Evolutionary conservation across 148 eudicot species (phyloP).

Genomic region (Cornus kousa): DNA sequence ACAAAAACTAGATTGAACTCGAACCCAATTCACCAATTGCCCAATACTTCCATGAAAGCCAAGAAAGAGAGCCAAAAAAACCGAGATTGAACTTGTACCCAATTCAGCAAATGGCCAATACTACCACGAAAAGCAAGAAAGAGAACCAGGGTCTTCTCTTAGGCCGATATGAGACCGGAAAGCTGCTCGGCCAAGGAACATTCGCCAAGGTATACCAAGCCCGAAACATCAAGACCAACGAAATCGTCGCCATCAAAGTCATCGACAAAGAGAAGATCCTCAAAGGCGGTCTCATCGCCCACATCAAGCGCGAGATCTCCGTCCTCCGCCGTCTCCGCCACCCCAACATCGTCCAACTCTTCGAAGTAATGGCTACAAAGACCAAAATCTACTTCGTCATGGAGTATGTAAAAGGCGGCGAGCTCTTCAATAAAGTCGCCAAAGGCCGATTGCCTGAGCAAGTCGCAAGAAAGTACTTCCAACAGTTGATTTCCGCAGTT

Average conservation of each 20-base stretch:
- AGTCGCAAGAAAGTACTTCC: slow-evolving; percentile 55
- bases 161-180: slow-evolving; percentile 31
- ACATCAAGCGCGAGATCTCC: slow-evolving; percentile 36
- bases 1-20: neutral
- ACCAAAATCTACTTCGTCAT: slow-evolving; percentile 58
- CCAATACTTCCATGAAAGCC: too few species aligned
- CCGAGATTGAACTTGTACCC: neutral
- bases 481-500: slow-evolving; percentile 54
- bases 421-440: slow-evolving; percentile 55
- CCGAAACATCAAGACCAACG: slow-evolving; percentile 26
- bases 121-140: slow-evolving; percentile 12
- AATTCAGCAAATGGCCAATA: neutral
- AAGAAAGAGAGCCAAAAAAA: too few species aligned
- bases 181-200: slow-evolving; percentile 32
- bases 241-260: slow-evolving; percentile 29
- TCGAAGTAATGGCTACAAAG: slow-evolving; percentile 67
- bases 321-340: slow-evolving; percentile 56
- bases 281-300: slow-evolving; percentile 20
- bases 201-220: slow-evolving; percentile 35
- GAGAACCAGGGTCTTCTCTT: slow-evolving; percentile 20
- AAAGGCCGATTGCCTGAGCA: slow-evolving; percentile 57
- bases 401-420: slow-evolving; percentile 66
- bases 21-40: too few species aligned
- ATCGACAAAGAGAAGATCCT: slow-evolving; percentile 33
- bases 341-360: slow-evolving; percentile 60